These are phyloP conservation scores for Neocucurbitaria cava DNA, from an alignment of 2,329 filamentous ascomycete genomes.

Conservation along the genomic window DNA sequence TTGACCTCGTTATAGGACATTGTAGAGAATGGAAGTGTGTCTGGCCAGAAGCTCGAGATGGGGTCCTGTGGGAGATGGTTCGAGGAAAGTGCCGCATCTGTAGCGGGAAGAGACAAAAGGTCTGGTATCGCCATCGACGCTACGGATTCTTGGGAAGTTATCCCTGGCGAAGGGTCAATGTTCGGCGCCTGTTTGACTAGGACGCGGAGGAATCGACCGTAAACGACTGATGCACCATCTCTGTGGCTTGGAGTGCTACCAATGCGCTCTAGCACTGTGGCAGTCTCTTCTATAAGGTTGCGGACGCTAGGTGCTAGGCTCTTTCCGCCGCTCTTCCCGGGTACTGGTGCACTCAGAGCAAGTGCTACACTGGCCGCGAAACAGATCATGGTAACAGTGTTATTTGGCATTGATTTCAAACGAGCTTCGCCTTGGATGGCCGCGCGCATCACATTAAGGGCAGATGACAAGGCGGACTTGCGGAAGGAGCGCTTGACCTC, in stretches of 20 bases:
- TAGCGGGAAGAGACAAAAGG: constrained; percentile 9
- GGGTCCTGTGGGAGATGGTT: constrained; percentile 17
- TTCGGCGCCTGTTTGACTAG: constrained; percentile 40
- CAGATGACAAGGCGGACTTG: constrained; percentile 72
- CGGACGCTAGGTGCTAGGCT: constrained; percentile 44
- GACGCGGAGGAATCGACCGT: constrained; percentile 63
- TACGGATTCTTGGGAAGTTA: constrained; percentile 6
- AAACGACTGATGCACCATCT: constrained; percentile 69
- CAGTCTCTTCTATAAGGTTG: constrained; percentile 66
- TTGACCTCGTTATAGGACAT: constrained; percentile 75
- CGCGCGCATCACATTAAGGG: constrained; percentile 76
- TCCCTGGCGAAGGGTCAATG: constrained; percentile 7
- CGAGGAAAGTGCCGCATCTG: constrained; percentile 8
- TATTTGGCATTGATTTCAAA: constrained; percentile 78
- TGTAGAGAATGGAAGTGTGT: constrained; percentile 65
- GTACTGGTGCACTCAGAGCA: constrained; percentile 53
- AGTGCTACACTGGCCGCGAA: constrained; percentile 64
- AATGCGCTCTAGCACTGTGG: constrained; percentile 72
- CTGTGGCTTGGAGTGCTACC: constrained; percentile 70
- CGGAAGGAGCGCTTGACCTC: constrained; percentile 77
- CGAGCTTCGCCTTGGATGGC: constrained; percentile 75
- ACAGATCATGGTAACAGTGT: constrained; percentile 79
- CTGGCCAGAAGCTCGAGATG: constrained; percentile 26
- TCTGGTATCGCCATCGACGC: constrained; percentile 17
- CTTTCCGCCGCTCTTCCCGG: constrained; percentile 26